These are phyloP conservation scores for Zymoseptoria crescenta DNA, from an alignment of 2,329 filamentous ascomycete genomes.

Conservation along the genomic window DNA sequence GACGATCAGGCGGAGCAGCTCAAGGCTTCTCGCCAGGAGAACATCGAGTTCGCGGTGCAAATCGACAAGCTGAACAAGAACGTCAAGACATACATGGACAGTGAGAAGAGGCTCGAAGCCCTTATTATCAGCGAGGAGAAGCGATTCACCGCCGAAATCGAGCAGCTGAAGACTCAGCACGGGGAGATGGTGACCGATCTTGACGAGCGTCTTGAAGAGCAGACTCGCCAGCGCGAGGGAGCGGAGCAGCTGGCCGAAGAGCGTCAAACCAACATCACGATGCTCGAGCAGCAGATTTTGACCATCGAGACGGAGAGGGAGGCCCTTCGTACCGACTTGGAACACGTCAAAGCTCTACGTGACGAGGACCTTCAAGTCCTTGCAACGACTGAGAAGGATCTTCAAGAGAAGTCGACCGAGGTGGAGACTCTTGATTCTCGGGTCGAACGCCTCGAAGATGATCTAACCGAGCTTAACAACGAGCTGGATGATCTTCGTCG, in stretches of 20 bases:
- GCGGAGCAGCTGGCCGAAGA: constrained; percentile 35
- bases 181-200: constrained; percentile 30
- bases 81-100: constrained; percentile 33
- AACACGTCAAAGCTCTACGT: constrained; percentile 29
- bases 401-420: constrained; percentile 31
- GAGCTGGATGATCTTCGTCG: constrained; percentile 33
- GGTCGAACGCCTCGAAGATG: constrained; percentile 27
- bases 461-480: constrained; percentile 22
- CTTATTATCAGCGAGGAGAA: constrained; percentile 35
- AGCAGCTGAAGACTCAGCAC: constrained; percentile 34
- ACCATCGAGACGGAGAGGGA: constrained; percentile 32
- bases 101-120: constrained; percentile 31
- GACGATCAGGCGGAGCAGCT: constrained; percentile 18
- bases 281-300: constrained; percentile 33
- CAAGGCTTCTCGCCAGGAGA: constrained; percentile 20
- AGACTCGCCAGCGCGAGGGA: constrained; percentile 30
- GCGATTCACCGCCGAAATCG: constrained; percentile 31
- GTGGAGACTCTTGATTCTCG: constrained; percentile 33
- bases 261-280: constrained; percentile 33
- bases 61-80: constrained; percentile 32
- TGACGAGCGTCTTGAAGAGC: constrained; percentile 30
- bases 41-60: constrained; percentile 29
- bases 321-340: constrained; percentile 26
- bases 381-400: constrained; percentile 31
- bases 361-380: constrained; percentile 27